A percentile compares a stretch with the other conserved stretches of the same genome.
Evolutionary conservation across 2,329 filamentous ascomycete species (phyloP).

Genomic region (Alternaria viburni): DNA sequence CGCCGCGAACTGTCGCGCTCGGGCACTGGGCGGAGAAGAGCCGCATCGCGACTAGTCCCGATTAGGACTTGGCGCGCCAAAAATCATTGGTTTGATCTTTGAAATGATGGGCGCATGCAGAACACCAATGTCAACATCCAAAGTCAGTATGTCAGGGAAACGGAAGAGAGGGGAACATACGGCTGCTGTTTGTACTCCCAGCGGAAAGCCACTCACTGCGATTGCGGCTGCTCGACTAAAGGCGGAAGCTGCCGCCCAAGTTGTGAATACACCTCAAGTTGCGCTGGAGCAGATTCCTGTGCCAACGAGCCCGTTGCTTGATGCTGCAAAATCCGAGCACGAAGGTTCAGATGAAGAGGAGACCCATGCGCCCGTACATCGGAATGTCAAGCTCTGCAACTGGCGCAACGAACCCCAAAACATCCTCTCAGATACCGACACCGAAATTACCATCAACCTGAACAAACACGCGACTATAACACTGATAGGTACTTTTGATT

Average conservation of each 20-base stretch:
- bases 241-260: slow-evolving; percentile 26
- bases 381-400: slow-evolving; percentile 39
- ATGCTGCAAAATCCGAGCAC: slow-evolving; percentile 20
- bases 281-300: slow-evolving; percentile 19
- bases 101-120: not conserved
- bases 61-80: slow-evolving; percentile 5
- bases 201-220: slow-evolving; percentile 38
- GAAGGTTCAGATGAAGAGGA: slow-evolving; percentile 28
- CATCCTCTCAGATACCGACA: slow-evolving; percentile 30
- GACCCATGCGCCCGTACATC: slow-evolving; percentile 13
- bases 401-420: slow-evolving; percentile 34
- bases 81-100: slow-evolving; percentile 7
- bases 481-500: slow-evolving; percentile 69
- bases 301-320: slow-evolving; percentile 22
- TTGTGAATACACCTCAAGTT: slow-evolving; percentile 12
- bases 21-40: slow-evolving; percentile 8
- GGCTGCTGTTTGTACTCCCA: not conserved
- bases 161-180: slow-evolving; percentile 31
- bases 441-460: slow-evolving; percentile 35
- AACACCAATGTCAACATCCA: slow-evolving; percentile 7
- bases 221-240: slow-evolving; percentile 43
- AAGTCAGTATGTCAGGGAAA: slow-evolving; percentile 39
- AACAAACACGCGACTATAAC: slow-evolving; percentile 45
- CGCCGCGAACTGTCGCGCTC: slow-evolving; percentile 18
- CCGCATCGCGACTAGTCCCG: slow-evolving; percentile 8